These are phyloP conservation scores for Eucalyptus microcorys DNA, from an alignment of 345 rosid genomes.

Conservation along the genomic window DNA sequence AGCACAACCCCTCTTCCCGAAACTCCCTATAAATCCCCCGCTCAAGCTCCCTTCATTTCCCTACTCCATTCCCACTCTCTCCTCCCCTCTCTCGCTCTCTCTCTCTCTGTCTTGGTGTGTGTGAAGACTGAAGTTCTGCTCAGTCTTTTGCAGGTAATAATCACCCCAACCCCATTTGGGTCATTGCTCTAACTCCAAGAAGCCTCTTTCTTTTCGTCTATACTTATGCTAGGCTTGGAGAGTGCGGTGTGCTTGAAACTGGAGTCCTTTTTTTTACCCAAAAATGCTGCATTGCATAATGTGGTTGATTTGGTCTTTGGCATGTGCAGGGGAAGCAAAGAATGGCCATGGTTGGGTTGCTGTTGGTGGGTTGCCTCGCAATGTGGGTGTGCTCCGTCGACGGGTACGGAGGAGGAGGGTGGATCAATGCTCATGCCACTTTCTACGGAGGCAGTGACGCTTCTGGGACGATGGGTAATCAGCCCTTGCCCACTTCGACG, in stretches of 20 bases:
- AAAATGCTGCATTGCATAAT: neutral
- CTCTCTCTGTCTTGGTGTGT: neutral
- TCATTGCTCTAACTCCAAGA: neutral
- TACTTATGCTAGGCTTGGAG: neutral
- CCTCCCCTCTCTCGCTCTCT: neutral
- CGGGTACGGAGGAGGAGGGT: conserved; percentile 25
- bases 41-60: neutral
- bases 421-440: conserved; percentile 80
- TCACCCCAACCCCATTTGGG: neutral
- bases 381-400: conserved; percentile 1
- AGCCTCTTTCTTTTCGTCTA: neutral
- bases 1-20: neutral
- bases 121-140: neutral
- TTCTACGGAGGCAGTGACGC: conserved; percentile 88
- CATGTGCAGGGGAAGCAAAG: neutral
- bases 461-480: conserved; percentile 83
- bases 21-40: neutral
- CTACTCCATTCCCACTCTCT: neutral
- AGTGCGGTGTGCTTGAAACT: neutral
- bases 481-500: neutral
- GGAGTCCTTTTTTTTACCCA: neutral
- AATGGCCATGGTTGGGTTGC: conserved; percentile 2
- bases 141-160: neutral
- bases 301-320: neutral
- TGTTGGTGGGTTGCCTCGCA: neutral